phyloP scores from a whole-genome alignment of 2,329 filamentous ascomycete species.

The Dryadomyces quercivorus region DNA sequence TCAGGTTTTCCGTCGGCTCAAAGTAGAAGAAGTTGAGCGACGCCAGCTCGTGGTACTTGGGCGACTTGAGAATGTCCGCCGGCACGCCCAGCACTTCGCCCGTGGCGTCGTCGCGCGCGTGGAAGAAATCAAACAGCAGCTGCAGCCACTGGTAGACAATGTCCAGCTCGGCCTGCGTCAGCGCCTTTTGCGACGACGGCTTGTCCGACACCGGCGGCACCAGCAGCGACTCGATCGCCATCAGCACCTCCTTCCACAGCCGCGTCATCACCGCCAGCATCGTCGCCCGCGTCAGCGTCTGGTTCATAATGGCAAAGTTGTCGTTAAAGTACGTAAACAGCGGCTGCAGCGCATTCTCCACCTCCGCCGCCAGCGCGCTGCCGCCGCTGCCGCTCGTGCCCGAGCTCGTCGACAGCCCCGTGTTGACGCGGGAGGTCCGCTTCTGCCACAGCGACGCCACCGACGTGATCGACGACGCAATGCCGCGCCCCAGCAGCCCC shows the following conservation, averaged over 20 bases:
- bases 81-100: constrained; percentile 78
- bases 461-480: constrained; percentile 52
- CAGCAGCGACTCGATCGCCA: constrained; percentile 78
- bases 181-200: constrained; percentile 69
- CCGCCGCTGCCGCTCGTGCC: constrained; percentile 22
- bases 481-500: constrained; percentile 56
- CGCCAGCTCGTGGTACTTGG: constrained; percentile 96
- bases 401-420: constrained; percentile 27
- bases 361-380: constrained; percentile 46
- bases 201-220: constrained; percentile 95
- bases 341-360: constrained; percentile 70
- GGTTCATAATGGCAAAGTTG: constrained; percentile 98
- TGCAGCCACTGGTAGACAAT: constrained; percentile 92
- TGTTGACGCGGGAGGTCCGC: constrained; percentile 39
- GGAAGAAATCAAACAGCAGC: constrained; percentile 87
- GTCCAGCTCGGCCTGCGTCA: constrained; percentile 81
- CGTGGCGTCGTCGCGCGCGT: constrained; percentile 67
- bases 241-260: constrained; percentile 92
- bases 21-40: constrained; percentile 99
- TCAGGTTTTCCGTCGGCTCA: constrained; percentile 78
- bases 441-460: constrained; percentile 61
- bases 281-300: constrained; percentile 85
- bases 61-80: constrained; percentile 82
- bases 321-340: constrained; percentile 94
- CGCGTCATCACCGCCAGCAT: constrained; percentile 98